Evolutionary conservation across 257 asterid genomes (phyloP), one percentile per base, ranked within the genome.

Genomic region (Lantana camara): DNA sequence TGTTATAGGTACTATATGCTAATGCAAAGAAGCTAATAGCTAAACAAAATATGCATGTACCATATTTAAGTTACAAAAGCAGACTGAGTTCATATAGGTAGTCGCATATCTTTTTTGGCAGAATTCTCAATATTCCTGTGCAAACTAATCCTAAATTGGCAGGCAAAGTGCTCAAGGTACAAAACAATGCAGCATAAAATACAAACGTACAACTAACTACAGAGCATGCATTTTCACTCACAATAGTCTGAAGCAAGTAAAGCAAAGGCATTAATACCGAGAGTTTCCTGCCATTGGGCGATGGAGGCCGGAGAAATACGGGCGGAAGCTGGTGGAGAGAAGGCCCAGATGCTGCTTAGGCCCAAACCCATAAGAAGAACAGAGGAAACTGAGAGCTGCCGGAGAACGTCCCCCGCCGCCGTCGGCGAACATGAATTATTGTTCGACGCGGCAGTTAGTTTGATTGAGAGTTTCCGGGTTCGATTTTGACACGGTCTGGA

Each of bases 291-390:
- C 53, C 34, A 48, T 15, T 62, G 79, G 23, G 51, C 45, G 6
- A 65, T 17, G 63, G 68, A 58, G 16, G 65, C 13, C 8, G 80
- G 65, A 54, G 66, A 23, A 45, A 71, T 69, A 23, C 73, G 72
- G 58, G 85, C 79, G 47, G 66, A 69, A 44, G 85, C 80, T 41
- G 81, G 60, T 21, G 59, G 40, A 21, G 79, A 45, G 63, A 81
- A 83, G 57, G 79, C 65, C 71, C 76, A 76, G 58, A 79, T 42
- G 70, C 80, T 62, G 66, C 62, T 63, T 1, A 80, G 52, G 27
- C 91, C 81, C 41, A 86, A 53, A 20, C 89, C 78, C 4, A 77
- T 1, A 1, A 82, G 38, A 45, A 83, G 35, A 63, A 78, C 81
- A 12, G 87, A 47, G 10, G 77, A 80, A 27, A 77, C 65, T 11